Conservation (phyloP, 176 grass and related monocot genomes). For the Microstegium vimineum region DNA sequence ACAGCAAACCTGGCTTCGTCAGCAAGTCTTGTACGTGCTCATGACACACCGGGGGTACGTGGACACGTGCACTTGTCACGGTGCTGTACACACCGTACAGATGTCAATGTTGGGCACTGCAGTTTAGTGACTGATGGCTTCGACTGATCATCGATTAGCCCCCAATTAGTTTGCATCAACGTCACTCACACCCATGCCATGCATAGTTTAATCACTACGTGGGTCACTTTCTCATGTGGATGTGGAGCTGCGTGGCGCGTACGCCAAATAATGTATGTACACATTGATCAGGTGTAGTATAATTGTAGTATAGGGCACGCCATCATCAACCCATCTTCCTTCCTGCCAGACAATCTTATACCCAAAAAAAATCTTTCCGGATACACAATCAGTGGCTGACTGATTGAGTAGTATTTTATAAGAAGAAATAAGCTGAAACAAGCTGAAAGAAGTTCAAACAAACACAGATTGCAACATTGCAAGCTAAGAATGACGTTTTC, state of each 20-base stretch:
- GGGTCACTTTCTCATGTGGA: constrained; percentile 13
- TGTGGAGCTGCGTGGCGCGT: constrained; percentile 7
- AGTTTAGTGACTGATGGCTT: background rate
- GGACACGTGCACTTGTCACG: background rate
- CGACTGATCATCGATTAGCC: background rate
- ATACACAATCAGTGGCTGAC: too few species aligned
- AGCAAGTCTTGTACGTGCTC: background rate
- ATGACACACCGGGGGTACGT: background rate
- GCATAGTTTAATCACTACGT: constrained; percentile 15
- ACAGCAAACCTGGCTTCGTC: background rate
- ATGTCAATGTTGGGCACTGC: background rate
- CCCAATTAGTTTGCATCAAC: background rate
- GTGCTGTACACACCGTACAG: background rate
- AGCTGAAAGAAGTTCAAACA: too few species aligned
- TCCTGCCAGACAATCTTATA: background rate
- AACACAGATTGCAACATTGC: background rate
- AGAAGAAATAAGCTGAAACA: too few species aligned
- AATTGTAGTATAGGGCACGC: background rate
- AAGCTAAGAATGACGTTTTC: background rate
- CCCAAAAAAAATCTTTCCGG: too few species aligned
- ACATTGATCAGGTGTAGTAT: background rate
- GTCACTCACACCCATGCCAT: background rate
- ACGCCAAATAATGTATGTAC: background rate
- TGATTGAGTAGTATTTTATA: too few species aligned
- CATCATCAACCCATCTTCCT: background rate